These are phyloP conservation scores for Fusarium sp. DNA, from an alignment of 2,329 filamentous ascomycete genomes.

Conservation along the genomic window DNA sequence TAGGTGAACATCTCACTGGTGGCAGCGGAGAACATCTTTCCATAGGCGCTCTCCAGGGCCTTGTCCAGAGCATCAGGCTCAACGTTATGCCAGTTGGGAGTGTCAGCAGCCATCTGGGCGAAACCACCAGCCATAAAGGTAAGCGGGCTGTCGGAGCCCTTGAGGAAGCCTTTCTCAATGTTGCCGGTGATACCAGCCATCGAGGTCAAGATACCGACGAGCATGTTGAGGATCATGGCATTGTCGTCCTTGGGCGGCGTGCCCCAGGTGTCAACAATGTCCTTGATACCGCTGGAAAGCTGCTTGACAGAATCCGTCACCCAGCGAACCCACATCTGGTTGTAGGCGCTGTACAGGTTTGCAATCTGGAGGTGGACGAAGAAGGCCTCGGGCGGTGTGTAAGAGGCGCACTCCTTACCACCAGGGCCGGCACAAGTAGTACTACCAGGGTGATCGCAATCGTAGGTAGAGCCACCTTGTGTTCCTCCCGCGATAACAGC, in stretches of 20 bases:
- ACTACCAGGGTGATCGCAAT: neutral
- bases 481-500: too few species aligned
- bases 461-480: neutral
- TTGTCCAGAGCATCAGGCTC: conserved; percentile 9
- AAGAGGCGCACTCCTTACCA: neutral
- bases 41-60: conserved; percentile 13
- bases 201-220: conserved; percentile 25
- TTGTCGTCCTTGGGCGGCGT: conserved; percentile 12
- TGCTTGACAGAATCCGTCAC: conserved; percentile 12
- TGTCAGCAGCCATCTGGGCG: neutral
- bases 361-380: conserved; percentile 23
- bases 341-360: conserved; percentile 13
- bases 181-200: conserved; percentile 5
- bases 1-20: conserved; percentile 1
- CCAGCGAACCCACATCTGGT: conserved; percentile 8
- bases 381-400: conserved; percentile 14
- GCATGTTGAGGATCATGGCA: conserved; percentile 24
- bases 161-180: too few species aligned
- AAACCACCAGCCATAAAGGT: conserved; percentile 13
- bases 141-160: neutral
- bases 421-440: conserved; percentile 5
- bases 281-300: conserved; percentile 10
- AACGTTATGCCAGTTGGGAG: neutral
- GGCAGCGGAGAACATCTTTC: conserved; percentile 7
- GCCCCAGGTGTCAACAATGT: conserved; percentile 13